Base-by-base conservation (phyloP, 2,329 filamentous ascomycete genomes). In the Phialophora expanda region DNA sequence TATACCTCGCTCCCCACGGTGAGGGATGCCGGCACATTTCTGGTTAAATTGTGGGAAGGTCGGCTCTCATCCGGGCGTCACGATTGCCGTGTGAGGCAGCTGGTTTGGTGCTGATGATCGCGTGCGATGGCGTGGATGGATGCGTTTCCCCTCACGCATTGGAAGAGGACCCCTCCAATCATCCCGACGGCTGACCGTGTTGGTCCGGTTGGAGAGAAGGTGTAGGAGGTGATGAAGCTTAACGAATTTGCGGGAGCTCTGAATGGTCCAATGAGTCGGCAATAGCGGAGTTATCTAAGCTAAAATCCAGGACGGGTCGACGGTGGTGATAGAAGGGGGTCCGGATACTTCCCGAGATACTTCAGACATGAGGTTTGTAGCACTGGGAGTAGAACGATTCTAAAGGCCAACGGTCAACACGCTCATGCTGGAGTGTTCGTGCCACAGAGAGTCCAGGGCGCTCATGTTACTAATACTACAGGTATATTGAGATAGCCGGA, bases 291-390 rank as follows among this genome's bases (percentile, higher is more conserved):
- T 65, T 65, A 56, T 30, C 30, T 59, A 17, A 14, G 32, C 28
- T 64, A 67, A 67, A 67, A 67, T 67, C 66, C 66, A 67, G 24
- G 28, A 55, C 20, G 20, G 46, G 20, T 50, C 46, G 12, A 24
- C 9, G 46, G 17, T 50, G 20, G 46, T n/a, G 12, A n/a, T 14
- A 12, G 12, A 26, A 4, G 20, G 48, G 48, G 2, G 20, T 1
- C 24, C 12, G 20, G n/a, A 51, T 22, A 51, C 17, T 26, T 28
- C 2, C 24, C 20, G 9, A 8, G 17, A n/a, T 7, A 17, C 38
- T 20, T 44, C 14, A n/a, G 38, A 34, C 17, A 44, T 44, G 34
- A n/a, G 38, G 7, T 20, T 44, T 44, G 38, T 44, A 20, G 17
- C 38, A n/a, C 38, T n/a, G 38, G 38, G 17, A 5, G 6, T 17